These are phyloP conservation scores for Oryza australiensis DNA, from an alignment of 176 grass and related monocot species.

Conservation along the genomic window DNA sequence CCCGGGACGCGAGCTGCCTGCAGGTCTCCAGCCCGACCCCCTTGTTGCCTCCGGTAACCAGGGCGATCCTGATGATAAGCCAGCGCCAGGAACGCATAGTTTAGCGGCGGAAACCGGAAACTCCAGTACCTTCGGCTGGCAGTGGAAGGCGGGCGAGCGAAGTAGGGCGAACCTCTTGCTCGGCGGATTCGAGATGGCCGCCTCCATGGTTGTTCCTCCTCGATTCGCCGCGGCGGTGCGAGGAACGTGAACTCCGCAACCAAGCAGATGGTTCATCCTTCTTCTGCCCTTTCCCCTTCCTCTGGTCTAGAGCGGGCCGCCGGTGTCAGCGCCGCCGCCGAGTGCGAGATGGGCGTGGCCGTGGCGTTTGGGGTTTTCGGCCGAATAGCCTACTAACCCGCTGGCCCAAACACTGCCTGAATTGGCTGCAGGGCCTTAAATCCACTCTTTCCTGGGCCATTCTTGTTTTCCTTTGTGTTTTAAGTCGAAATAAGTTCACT, in stretches of 20 bases:
- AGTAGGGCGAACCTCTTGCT: constrained; percentile 43
- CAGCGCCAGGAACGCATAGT: background rate
- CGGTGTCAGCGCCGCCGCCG: no score
- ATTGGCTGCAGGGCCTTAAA: no score
- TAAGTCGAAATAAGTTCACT: no score
- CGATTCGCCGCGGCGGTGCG: background rate
- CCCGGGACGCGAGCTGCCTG: constrained; percentile 46
- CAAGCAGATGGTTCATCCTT: constrained; percentile 26
- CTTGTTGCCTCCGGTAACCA: constrained; percentile 76
- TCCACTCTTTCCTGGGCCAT: no score
- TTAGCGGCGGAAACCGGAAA: background rate
- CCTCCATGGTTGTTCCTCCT: constrained; percentile 29
- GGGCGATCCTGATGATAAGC: constrained; percentile 37
- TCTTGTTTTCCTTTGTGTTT: no score
- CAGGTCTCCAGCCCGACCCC: constrained; percentile 80
- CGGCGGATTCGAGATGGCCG: constrained; percentile 22
- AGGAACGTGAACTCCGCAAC: background rate
- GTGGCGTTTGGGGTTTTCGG: no score
- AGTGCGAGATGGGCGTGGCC: no score
- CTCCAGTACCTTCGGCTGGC: background rate
- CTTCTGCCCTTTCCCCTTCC: background rate
- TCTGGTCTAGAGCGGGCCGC: no score
- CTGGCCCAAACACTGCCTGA: no score
- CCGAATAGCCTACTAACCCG: no score
- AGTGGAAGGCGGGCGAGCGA: background rate